Conservation (phyloP, 768 basidiomycete genomes). For the Tephrocybe sp. region DNA sequence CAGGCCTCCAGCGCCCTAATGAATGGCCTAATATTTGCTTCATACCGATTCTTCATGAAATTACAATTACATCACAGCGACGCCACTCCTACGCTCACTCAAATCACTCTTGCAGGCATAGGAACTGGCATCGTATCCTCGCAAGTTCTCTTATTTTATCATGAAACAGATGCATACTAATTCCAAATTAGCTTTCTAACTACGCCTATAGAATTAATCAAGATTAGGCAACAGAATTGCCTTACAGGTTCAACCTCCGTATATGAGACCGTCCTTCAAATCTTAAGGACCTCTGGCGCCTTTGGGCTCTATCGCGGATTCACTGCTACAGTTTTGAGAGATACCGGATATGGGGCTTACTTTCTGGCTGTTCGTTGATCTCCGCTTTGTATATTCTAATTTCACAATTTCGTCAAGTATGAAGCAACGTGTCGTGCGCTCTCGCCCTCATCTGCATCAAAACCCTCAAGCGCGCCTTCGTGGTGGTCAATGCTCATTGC, state of each 20-base stretch:
- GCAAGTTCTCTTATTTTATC: conserved; percentile 42
- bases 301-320: conserved; percentile 78
- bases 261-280: conserved; percentile 50
- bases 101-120: conserved; percentile 77
- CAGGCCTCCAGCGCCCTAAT: conserved; percentile 72
- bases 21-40: conserved; percentile 87
- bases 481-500: conserved; percentile 68
- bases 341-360: conserved; percentile 84
- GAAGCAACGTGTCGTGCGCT: conserved; percentile 60
- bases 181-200: conserved; percentile 57
- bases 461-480: too few relatives aligned
- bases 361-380: conserved; percentile 65
- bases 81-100: conserved; percentile 60
- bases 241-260: conserved; percentile 48
- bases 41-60: conserved; percentile 79
- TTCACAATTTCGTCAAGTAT: conserved; percentile 42
- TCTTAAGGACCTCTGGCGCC: conserved; percentile 57
- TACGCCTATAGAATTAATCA: conserved; percentile 84
- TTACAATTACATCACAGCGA: conserved; percentile 51
- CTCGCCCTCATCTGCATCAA: too few relatives aligned
- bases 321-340: conserved; percentile 70
- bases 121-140: conserved; percentile 79
- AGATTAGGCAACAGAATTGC: conserved; percentile 77
- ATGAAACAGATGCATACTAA: not conserved
- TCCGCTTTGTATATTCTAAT: not conserved